Percentiles rank a stretch among this genome's conserved stretches.
These are phyloP conservation scores for Ricinus communis DNA, from an alignment of 345 rosid genomes.

Conservation along the genomic window DNA sequence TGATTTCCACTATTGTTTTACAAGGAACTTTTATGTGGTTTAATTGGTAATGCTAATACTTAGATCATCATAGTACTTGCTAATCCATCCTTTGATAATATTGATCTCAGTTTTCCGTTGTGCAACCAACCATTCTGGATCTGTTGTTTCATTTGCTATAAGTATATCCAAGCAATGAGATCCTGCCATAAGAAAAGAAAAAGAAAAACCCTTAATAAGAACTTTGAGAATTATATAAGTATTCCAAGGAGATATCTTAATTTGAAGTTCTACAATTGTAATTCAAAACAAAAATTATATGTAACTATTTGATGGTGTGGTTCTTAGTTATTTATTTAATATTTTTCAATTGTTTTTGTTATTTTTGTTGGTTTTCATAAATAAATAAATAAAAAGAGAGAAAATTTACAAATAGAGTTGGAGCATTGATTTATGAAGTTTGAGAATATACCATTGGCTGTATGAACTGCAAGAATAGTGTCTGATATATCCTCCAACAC, in stretches of 20 bases:
- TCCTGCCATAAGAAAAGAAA: conserved; percentile 20
- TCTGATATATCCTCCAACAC: conserved; percentile 48
- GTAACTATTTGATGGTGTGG: too few relatives aligned
- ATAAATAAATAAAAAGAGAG: too few relatives aligned
- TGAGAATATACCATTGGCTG: conserved; percentile 32
- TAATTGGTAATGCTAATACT: not conserved
- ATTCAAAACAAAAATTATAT: too few relatives aligned
- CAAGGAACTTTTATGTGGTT: not conserved
- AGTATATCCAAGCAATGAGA: conserved; percentile 47
- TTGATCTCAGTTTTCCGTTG: conserved; percentile 32
- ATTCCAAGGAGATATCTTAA: too few relatives aligned
- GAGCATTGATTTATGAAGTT: too few relatives aligned
- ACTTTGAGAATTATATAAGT: too few relatives aligned
- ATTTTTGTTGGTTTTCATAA: too few relatives aligned
- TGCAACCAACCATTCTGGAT: conserved; percentile 39
- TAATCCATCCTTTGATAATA: conserved; percentile 39
- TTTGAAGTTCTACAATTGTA: too few relatives aligned
- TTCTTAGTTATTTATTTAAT: too few relatives aligned
- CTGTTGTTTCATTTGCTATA: not conserved
- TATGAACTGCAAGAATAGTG: conserved; percentile 32
- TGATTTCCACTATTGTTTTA: not conserved
- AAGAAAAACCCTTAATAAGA: not conserved
- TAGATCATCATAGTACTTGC: conserved; percentile 27
- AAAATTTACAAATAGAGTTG: too few relatives aligned
- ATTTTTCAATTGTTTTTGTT: too few relatives aligned